Evolutionary conservation across 1,139 yeast genomes (phyloP).

Genomic region (Lizanozyma gosingica): DNA sequence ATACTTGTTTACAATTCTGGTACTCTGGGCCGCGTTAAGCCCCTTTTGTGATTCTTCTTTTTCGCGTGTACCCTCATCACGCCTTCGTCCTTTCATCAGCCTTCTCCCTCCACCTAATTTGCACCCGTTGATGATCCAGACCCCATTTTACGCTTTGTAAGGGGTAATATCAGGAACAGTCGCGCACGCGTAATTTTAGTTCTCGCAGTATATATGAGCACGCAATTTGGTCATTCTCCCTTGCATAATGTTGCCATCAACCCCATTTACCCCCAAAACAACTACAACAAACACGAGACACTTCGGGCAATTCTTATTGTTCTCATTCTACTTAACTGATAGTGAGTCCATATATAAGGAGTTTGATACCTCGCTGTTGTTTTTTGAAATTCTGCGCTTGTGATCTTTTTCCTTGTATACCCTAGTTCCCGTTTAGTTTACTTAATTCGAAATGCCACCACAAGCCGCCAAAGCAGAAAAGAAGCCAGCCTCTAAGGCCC

Average conservation of each 20-base stretch:
- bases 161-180: background rate
- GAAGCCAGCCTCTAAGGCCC: constrained; percentile 98
- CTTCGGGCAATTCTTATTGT: no score
- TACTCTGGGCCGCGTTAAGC: no score
- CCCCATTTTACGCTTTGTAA: background rate
- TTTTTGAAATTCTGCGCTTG: background rate
- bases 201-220: background rate
- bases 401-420: background rate
- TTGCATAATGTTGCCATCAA: background rate
- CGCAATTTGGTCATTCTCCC: background rate
- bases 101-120: background rate
- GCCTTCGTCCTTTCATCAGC: background rate
- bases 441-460: constrained; percentile 67
- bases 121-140: background rate
- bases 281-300: background rate
- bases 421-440: background rate
- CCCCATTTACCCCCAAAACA: background rate
- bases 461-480: constrained; percentile 64
- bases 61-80: background rate
- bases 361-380: background rate
- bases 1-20: background rate
- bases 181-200: background rate
- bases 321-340: no score
- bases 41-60: background rate
- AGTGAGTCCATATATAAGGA: background rate